A percentile compares a stretch with the other conserved stretches of the same genome.
Conservation (phyloP, 2,329 filamentous ascomycete genomes). For the Leptosphaerulina australis region DNA sequence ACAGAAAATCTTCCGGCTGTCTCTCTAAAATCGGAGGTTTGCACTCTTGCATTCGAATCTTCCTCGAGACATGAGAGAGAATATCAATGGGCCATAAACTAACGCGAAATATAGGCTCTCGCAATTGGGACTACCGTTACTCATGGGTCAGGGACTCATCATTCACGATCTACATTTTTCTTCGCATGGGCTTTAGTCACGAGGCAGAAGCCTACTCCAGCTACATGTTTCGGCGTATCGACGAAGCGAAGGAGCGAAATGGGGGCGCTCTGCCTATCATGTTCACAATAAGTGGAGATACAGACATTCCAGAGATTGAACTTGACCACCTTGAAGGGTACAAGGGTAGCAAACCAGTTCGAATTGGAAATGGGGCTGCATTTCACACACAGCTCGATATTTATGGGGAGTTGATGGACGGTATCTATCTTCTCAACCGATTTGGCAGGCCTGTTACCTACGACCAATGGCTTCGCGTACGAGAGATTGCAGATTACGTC, state of each 20-base stretch:
- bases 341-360: conserved; percentile 70
- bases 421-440: conserved; percentile 79
- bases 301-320: conserved; percentile 73
- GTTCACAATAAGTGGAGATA: conserved; percentile 73
- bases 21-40: too few species aligned
- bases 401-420: conserved; percentile 79
- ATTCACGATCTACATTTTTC: conserved; percentile 77
- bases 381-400: conserved; percentile 80
- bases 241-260: conserved; percentile 63
- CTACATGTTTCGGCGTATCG: conserved; percentile 75
- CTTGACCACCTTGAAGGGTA: conserved; percentile 75
- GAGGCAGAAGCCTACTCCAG: conserved; percentile 80
- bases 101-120: conserved; percentile 56
- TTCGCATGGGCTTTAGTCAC: conserved; percentile 75
- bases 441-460: conserved; percentile 76
- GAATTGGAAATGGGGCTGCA: conserved; percentile 78
- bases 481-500: conserved; percentile 73
- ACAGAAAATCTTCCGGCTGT: not conserved
- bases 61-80: too few species aligned
- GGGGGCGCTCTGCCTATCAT: conserved; percentile 73
- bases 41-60: too few species aligned
- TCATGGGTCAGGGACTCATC: conserved; percentile 79
- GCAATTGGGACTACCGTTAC: conserved; percentile 73
- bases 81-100: too few species aligned
- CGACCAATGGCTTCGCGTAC: conserved; percentile 75